Percentiles rank a stretch among this genome's conserved stretches.
Conservation (phyloP, 1,284 basidiomycete genomes). For the Rhodotorula glutinis region DNA sequence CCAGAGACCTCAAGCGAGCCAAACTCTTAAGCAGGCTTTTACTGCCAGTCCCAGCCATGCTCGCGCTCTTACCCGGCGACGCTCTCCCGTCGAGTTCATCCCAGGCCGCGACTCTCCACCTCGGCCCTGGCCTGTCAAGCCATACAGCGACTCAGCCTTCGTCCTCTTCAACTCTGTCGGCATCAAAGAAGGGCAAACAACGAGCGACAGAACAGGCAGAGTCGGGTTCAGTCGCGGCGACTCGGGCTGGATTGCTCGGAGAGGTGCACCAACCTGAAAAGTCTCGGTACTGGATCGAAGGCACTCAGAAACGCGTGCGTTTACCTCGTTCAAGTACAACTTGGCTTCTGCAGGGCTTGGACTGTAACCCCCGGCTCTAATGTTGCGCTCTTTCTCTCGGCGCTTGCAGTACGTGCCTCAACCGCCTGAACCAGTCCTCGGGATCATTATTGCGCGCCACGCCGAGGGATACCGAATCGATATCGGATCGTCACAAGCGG, state of each 20-base stretch:
- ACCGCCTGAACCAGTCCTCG: conserved; percentile 73
- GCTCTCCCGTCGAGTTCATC: conserved; percentile 22
- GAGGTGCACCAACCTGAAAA: conserved; percentile 9
- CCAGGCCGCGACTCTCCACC: conserved; percentile 17
- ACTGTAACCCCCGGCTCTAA: no score
- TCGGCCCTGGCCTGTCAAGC: conserved; percentile 34
- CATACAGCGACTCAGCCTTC: background rate
- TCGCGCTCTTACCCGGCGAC: conserved; percentile 34
- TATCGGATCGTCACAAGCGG: conserved; percentile 72
- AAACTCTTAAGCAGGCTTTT: no score
- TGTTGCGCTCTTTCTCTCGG: background rate
- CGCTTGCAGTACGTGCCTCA: conserved; percentile 72
- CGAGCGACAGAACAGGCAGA: background rate
- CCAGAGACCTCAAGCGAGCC: no score
- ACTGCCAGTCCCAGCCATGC: conserved; percentile 12
- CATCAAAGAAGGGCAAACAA: conserved; percentile 17
- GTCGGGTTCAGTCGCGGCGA: conserved; percentile 9
- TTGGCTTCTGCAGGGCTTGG: no score
- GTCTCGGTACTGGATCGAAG: conserved; percentile 36
- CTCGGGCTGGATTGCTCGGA: conserved; percentile 30
- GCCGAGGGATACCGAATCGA: conserved; percentile 80
- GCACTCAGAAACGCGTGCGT: conserved; percentile 20
- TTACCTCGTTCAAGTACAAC: no score
- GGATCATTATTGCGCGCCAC: conserved; percentile 63
- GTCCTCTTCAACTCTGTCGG: no score